A percentile compares a stretch with the other conserved stretches of the same genome.
These are phyloP conservation scores for Cubamyces lactineus DNA, from an alignment of 768 basidiomycete species.

Conservation along the genomic window DNA sequence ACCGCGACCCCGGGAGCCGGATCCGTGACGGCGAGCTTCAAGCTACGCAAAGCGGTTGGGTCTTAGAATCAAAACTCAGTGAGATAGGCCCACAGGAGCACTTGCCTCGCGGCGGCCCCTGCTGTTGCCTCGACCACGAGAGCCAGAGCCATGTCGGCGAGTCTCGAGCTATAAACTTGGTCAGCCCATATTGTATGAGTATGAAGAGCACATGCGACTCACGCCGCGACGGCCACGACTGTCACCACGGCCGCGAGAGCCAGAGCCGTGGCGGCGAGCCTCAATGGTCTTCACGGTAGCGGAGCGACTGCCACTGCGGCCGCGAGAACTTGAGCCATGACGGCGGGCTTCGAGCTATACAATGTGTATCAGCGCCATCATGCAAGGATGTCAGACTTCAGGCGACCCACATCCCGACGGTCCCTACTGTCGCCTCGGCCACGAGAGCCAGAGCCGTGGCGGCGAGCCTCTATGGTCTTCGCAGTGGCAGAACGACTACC, in stretches of 20 bases:
- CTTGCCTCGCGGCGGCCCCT: no score
- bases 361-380: background rate
- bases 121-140: constrained; percentile 6
- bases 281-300: background rate
- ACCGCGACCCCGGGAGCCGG: constrained; percentile 8
- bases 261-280: constrained; percentile 19
- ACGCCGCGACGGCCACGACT: constrained; percentile 5
- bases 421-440: constrained; percentile 9
- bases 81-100: no score
- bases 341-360: constrained; percentile 14
- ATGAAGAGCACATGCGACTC: background rate
- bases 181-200: no score
- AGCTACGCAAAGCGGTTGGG: background rate
- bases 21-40: constrained; percentile 15
- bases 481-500: background rate
- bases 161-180: no score
- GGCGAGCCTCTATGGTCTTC: constrained; percentile 2
- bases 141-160: constrained; percentile 14
- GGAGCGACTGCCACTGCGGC: constrained; percentile 1
- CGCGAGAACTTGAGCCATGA: constrained; percentile 8
- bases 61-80: background rate
- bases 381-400: background rate
- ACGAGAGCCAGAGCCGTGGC: constrained; percentile 13
- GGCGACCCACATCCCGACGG: background rate
- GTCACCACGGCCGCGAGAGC: constrained; percentile 7